phyloP scores from a whole-genome alignment of 2,329 filamentous ascomycete genomes.

The Apiospora aurea region DNA sequence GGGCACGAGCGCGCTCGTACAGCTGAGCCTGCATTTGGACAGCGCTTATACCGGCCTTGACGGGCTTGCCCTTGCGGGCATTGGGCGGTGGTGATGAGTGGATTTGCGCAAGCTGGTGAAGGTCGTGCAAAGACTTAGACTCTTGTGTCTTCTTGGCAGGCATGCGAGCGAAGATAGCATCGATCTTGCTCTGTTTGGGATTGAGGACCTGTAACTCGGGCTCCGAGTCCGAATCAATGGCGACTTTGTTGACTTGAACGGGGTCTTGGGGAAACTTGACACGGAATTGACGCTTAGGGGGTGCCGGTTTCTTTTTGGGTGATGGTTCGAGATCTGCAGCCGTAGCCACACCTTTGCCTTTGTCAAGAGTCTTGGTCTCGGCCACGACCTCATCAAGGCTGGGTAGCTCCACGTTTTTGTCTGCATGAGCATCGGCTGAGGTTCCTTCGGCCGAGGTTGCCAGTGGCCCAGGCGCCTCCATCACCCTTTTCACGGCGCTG shows the following conservation, averaged over 20 bases:
- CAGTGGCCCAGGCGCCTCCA: slow-evolving; percentile 22
- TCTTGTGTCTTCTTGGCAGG: slow-evolving; percentile 70
- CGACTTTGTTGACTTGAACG: slow-evolving; percentile 46
- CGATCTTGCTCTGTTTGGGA: slow-evolving; percentile 58
- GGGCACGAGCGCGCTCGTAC: slow-evolving; percentile 75
- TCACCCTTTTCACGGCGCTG: slow-evolving; percentile 41
- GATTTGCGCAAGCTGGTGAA: slow-evolving; percentile 79
- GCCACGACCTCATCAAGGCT: slow-evolving; percentile 46
- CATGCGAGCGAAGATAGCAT: slow-evolving; percentile 73
- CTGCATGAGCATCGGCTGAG: not conserved
- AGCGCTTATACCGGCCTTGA: slow-evolving; percentile 67
- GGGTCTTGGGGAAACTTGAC: slow-evolving; percentile 53
- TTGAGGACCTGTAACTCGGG: slow-evolving; percentile 70
- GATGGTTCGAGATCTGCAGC: slow-evolving; percentile 37
- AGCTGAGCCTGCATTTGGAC: slow-evolving; percentile 74
- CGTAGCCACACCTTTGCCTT: slow-evolving; percentile 67
- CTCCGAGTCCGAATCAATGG: slow-evolving; percentile 55
- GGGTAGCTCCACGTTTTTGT: slow-evolving; percentile 43
- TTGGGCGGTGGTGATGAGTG: slow-evolving; percentile 63
- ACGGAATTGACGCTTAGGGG: slow-evolving; percentile 55
- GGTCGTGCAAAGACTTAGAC: slow-evolving; percentile 66
- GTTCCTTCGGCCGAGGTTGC: not conserved
- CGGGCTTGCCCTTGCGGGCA: slow-evolving; percentile 51
- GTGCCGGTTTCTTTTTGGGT: slow-evolving; percentile 37
- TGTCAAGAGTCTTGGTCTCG: slow-evolving; percentile 51